phyloP scores from a whole-genome alignment of 306 rosid species.

The Nissolia schottii region DNA sequence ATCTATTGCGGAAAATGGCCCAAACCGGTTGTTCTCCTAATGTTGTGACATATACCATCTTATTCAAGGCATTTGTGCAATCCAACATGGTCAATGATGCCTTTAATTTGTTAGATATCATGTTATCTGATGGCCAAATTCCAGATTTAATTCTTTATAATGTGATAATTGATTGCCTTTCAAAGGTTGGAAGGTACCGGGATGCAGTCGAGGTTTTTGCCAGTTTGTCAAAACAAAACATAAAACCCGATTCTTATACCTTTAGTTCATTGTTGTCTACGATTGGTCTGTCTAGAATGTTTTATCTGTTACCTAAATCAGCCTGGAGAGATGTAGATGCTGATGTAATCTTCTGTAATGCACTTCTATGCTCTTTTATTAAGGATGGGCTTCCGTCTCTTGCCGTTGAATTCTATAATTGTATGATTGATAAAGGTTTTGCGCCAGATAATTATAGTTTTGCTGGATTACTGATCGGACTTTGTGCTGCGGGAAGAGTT shows the following conservation, averaged over 20 bases:
- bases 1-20: constrained; percentile 41
- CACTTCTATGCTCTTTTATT: constrained; percentile 43
- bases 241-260: constrained; percentile 46
- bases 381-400: constrained; percentile 41
- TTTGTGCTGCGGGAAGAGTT: constrained; percentile 47
- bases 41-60: constrained; percentile 54
- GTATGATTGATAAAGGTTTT: constrained; percentile 48
- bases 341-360: constrained; percentile 57
- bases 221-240: constrained; percentile 19
- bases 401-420: constrained; percentile 40
- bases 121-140: constrained; percentile 35
- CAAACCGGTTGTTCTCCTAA: constrained; percentile 21
- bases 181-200: constrained; percentile 44
- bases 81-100: constrained; percentile 41
- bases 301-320: constrained; percentile 43
- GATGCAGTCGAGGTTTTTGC: constrained; percentile 45
- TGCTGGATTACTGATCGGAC: constrained; percentile 52
- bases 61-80: constrained; percentile 54
- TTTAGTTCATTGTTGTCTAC: constrained; percentile 33
- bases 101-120: constrained; percentile 27
- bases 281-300: constrained; percentile 34
- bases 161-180: constrained; percentile 54
- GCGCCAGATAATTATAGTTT: constrained; percentile 56
- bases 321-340: constrained; percentile 29
- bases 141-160: constrained; percentile 53